Percentiles rank a stretch among this genome's conserved stretches.
Evolutionary conservation across 2,329 filamentous ascomycete species (phyloP).

Genomic region (Cryphonectria parasitica): DNA sequence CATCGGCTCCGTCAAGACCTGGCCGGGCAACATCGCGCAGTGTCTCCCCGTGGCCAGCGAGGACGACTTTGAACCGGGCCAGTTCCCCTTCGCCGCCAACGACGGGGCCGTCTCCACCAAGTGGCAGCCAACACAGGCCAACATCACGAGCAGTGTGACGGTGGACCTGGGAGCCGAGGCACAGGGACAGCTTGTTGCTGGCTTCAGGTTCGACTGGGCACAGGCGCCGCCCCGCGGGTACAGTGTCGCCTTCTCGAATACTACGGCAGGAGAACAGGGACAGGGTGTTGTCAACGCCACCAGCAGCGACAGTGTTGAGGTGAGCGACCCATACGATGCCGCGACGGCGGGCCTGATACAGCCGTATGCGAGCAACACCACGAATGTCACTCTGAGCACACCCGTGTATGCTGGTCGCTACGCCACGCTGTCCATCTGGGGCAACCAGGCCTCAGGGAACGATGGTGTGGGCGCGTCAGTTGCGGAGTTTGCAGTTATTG

Average conservation of each 20-base stretch:
- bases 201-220: conserved; percentile 27
- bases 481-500: conserved; percentile 26
- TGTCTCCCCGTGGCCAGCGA: conserved; percentile 59
- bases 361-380: conserved; percentile 26
- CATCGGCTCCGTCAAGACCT: conserved; percentile 56
- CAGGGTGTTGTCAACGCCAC: conserved; percentile 8
- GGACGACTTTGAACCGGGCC: conserved; percentile 59
- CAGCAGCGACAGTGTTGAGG: conserved; percentile 15
- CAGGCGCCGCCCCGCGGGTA: conserved; percentile 25
- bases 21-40: conserved; percentile 65
- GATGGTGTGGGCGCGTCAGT: conserved; percentile 22
- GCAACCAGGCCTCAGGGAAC: conserved; percentile 25
- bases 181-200: conserved; percentile 16
- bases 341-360: conserved; percentile 4
- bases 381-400: conserved; percentile 23
- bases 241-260: conserved; percentile 25
- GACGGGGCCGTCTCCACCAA: conserved; percentile 29
- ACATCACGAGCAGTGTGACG: conserved; percentile 22
- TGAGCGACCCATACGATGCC: conserved; percentile 19
- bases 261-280: background rate
- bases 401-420: conserved; percentile 25
- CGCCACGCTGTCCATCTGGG: conserved; percentile 25
- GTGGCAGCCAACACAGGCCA: conserved; percentile 26
- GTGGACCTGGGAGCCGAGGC: conserved; percentile 21
- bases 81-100: conserved; percentile 61